Base-by-base conservation (phyloP, 495 filamentous ascomycete species). In the Opeltia flavorubescens region DNA sequence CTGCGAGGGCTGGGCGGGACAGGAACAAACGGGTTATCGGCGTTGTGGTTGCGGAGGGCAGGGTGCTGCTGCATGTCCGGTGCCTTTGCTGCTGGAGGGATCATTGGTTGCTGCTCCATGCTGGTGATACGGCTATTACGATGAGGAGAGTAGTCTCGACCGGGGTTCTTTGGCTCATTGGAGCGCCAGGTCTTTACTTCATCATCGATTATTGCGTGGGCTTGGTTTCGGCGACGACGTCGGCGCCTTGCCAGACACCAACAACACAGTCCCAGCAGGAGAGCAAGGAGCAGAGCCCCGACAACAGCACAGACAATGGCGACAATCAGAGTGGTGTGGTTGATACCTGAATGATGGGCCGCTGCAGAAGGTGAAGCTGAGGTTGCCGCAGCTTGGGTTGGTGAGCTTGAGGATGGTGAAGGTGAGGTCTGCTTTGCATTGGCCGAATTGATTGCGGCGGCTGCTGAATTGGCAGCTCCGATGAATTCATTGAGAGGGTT, bases 401-500 rank as follows among this genome's bases (percentile, higher is more conserved):
- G 53, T 20, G 51, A 25, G 2, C 47, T 30, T 4, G 52, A 33
- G 12, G 49, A 36, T 24, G 53, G 20, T 25, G 55, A 48, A 25
- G 53, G 17, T 20, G 44, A 29, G n/a, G 53, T 51, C 24, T 54
- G 46, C 3, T 43, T 28, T 36, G 44, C 44, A 26, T n/a, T 24
- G 27, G 43, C 53, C 13, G 55, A 55, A 1, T 47, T 51, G 36
- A 58, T 40, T 1, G 31, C 24, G 20, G 48, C 49, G 4, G 42
- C 47, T 24, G 43, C 55, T 11, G 50, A 38, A 13, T 46, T 43
- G 20, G 50, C 55, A 45, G 43, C 53, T 9, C 46, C 54, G 33
- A 58, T 58, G 50, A 58, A 58, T 18, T 47, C 27, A 21, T 55
- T 50, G 18, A 58, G 48, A 45, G 52, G 52, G 40, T 55, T 49